These are phyloP conservation scores for Ustilago curta DNA, from an alignment of 1,284 basidiomycete genomes.

Conservation along the genomic window DNA sequence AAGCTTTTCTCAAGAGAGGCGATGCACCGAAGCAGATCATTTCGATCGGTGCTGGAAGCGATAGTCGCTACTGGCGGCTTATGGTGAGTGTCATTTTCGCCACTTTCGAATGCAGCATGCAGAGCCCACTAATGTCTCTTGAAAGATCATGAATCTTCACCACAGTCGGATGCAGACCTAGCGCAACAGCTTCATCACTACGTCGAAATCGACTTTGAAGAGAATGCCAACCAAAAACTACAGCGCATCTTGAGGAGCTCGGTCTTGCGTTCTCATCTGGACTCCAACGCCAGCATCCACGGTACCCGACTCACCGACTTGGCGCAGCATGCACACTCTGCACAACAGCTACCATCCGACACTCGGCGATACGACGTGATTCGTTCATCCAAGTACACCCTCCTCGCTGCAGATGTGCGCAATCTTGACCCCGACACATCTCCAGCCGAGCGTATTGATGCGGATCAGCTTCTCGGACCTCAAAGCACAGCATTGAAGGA, in stretches of 20 bases:
- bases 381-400: conserved; percentile 27
- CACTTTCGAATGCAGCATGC: not conserved
- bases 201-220: conserved; percentile 89
- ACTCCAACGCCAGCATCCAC: conserved; percentile 9
- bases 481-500: conserved; percentile 24
- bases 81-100: conserved; percentile 76
- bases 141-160: not conserved
- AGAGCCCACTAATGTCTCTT: not conserved
- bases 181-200: conserved; percentile 73
- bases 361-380: conserved; percentile 12
- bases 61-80: conserved; percentile 91
- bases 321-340: not conserved
- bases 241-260: conserved; percentile 81
- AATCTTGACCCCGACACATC: conserved; percentile 23
- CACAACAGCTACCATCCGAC: not conserved
- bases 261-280: conserved; percentile 71
- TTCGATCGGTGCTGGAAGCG: conserved; percentile 90
- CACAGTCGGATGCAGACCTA: conserved; percentile 70
- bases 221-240: conserved; percentile 84
- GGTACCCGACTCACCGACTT: conserved; percentile 13
- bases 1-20: conserved; percentile 75
- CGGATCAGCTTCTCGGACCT: conserved; percentile 23
- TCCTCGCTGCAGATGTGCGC: conserved; percentile 41
- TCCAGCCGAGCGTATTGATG: conserved; percentile 6
- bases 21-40: conserved; percentile 78